These are phyloP conservation scores for Dactylellina sp. DNA, from an alignment of 2,329 filamentous ascomycete species.

Conservation along the genomic window DNA sequence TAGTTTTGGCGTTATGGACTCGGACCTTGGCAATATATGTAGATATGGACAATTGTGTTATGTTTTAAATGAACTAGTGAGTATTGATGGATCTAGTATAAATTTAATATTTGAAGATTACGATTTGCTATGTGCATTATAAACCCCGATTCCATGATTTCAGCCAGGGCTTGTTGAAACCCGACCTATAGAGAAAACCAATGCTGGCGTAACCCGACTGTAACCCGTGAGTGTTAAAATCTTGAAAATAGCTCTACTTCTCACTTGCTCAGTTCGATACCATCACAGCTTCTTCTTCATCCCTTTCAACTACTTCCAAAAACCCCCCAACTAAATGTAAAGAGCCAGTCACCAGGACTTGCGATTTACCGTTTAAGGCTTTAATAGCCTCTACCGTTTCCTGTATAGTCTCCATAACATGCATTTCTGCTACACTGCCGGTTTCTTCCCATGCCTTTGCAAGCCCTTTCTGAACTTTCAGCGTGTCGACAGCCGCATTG, in stretches of 20 bases:
- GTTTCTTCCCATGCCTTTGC: slow-evolving; percentile 72
- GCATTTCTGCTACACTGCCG: slow-evolving; percentile 67
- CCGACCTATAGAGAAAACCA: not conserved
- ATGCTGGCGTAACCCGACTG: too few relatives aligned
- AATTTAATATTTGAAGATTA: not conserved
- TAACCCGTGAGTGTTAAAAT: too few relatives aligned
- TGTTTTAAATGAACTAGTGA: not conserved
- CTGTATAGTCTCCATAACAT: slow-evolving; percentile 74
- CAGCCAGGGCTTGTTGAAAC: not conserved
- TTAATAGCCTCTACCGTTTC: slow-evolving; percentile 74
- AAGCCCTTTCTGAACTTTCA: slow-evolving; percentile 76
- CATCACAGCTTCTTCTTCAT: slow-evolving; percentile 25
- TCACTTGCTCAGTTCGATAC: slow-evolving; percentile 7
- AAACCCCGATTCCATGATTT: not conserved
- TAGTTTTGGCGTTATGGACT: not conserved
- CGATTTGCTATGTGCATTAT: not conserved
- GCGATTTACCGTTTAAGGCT: slow-evolving; percentile 66
- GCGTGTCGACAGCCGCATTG: slow-evolving; percentile 69
- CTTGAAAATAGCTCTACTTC: not conserved
- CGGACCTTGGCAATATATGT: too few relatives aligned
- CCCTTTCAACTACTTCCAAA: slow-evolving; percentile 75
- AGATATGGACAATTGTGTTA: too few relatives aligned
- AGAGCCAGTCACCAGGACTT: slow-evolving; percentile 83
- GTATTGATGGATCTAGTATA: not conserved
- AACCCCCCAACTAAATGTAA: slow-evolving; percentile 85